phyloP scores from a whole-genome alignment of 768 basidiomycete genomes.

The Termitomyces sp. region DNA sequence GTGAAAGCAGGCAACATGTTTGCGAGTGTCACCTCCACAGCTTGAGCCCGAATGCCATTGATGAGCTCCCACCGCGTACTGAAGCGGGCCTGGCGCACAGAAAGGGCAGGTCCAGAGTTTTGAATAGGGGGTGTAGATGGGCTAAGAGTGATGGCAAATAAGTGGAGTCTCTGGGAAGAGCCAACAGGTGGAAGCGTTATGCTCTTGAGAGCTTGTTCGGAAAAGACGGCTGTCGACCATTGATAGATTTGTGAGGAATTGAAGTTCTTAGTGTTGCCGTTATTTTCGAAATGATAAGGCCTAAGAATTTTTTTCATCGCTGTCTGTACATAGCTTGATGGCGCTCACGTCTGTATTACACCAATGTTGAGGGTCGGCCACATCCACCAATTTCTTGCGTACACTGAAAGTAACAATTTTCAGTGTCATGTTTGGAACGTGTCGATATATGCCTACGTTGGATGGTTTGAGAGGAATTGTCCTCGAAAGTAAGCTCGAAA shows the following conservation, averaged over 20 bases:
- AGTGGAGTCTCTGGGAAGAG: constrained; percentile 30
- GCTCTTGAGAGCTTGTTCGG: constrained; percentile 31
- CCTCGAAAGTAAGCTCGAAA: constrained; percentile 32
- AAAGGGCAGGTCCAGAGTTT: constrained; percentile 22
- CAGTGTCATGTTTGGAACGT: background rate
- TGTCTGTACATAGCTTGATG: background rate
- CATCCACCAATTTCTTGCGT: constrained; percentile 40
- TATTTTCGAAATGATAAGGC: constrained; percentile 37
- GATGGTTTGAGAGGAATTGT: constrained; percentile 27
- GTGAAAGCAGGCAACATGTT: constrained; percentile 39
- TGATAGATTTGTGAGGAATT: constrained; percentile 41
- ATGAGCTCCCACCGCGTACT: constrained; percentile 41
- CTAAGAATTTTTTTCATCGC: constrained; percentile 18
- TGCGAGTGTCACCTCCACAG: constrained; percentile 43
- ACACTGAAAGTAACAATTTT: constrained; percentile 22
- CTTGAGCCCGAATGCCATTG: constrained; percentile 33
- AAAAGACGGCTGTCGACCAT: constrained; percentile 38
- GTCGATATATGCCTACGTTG: constrained; percentile 22
- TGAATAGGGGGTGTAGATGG: constrained; percentile 16
- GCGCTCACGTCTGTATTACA: constrained; percentile 37
- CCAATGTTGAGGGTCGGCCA: constrained; percentile 35
- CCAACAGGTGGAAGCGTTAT: constrained; percentile 36
- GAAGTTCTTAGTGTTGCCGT: constrained; percentile 28
- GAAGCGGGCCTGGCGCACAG: constrained; percentile 37
- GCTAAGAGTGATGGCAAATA: constrained; percentile 41